Base-by-base conservation (phyloP, 768 basidiomycete genomes). In the Phanerochaete carnosa region DNA sequence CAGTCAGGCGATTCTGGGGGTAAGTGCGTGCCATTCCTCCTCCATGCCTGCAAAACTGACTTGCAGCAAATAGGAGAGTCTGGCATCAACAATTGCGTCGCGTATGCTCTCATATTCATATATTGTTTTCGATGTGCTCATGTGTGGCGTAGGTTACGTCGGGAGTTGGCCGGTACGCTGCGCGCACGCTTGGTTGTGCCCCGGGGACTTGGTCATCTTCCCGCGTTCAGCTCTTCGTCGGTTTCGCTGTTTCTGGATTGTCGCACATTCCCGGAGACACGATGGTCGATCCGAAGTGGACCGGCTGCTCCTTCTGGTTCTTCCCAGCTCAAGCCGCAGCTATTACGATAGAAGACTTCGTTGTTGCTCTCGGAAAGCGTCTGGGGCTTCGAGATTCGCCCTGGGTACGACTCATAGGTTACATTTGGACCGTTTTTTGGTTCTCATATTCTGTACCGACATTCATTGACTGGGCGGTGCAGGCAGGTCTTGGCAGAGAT, bases 1-100 rank as follows among this genome's bases (percentile, higher is more conserved):
- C 67, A 0, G 30, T 68, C 11, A 62, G 67, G 22, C 58, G 62
- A 13, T 61, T 64, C 23, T 68, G 67, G 67, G 64, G 64, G 67
- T 64, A 16, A 60, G 66, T 50, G 1, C 16, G 0, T 28, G 2
- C 32, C 28, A n/a, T 25, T 15, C 12, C 8, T 43, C 1, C 30
- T 26, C 25, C 6, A 5, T 23, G 3, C 29, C 25, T 15, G 26
- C 19, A 9, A 37, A 22, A 1, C 28, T 49, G 22, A 49, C 16
- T 15, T 12, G 3, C 28, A 9, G 19, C 12, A 19, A 9, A 3
- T 46, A 68, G 66, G 3, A 64, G 65, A 3, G 56, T 51, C 3
- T 68, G 64, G 61, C 67, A 68, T 33, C 67, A 68, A 54, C 56
- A 50, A 43, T 37, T 68, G 28, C 64, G 67, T 23, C 62, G 66